These are phyloP conservation scores for Starmerella vaccinii DNA, from an alignment of 805 yeast species.

Conservation along the genomic window DNA sequence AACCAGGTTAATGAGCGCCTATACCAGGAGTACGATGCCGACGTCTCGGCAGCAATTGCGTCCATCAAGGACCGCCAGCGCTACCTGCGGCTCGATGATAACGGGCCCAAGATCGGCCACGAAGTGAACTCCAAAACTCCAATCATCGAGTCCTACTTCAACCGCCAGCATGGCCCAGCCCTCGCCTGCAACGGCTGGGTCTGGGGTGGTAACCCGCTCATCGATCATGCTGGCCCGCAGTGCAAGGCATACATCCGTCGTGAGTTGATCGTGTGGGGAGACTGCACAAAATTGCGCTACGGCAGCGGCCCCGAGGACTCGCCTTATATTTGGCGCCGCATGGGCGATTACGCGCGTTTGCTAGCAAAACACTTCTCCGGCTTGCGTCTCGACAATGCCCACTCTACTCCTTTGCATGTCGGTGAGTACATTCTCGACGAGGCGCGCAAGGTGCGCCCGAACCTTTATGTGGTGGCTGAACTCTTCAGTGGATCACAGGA, in stretches of 20 bases:
- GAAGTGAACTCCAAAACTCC: constrained; percentile 48
- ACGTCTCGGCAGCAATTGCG: constrained; percentile 49
- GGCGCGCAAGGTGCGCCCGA: constrained; percentile 76
- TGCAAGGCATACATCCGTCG: constrained; percentile 78
- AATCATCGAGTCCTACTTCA: constrained; percentile 78
- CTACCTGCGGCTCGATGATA: constrained; percentile 61
- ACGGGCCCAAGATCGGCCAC: constrained; percentile 71
- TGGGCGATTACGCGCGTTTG: constrained; percentile 62
- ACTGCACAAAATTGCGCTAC: constrained; percentile 85
- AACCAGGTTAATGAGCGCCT: constrained; percentile 70
- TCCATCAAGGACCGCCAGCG: constrained; percentile 70
- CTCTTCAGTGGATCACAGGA: constrained; percentile 86
- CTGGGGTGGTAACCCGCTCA: constrained; percentile 91
- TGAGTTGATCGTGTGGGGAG: constrained; percentile 96
- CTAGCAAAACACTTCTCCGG: constrained; percentile 75
- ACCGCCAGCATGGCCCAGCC: constrained; percentile 40
- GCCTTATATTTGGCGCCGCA: constrained; percentile 79
- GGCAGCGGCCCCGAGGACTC: constrained; percentile 72
- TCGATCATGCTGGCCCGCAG: constrained; percentile 77
- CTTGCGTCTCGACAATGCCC: constrained; percentile 88
- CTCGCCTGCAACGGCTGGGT: constrained; percentile 97
- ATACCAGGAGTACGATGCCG: constrained; percentile 68
- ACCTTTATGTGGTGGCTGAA: constrained; percentile 88
- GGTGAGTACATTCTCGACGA: constrained; percentile 80
- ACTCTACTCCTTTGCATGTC: constrained; percentile 91